Evolutionary conservation across 768 basidiomycete genomes (phyloP), one percentile per base, ranked within the genome.

Genomic region (Suillus paluster): DNA sequence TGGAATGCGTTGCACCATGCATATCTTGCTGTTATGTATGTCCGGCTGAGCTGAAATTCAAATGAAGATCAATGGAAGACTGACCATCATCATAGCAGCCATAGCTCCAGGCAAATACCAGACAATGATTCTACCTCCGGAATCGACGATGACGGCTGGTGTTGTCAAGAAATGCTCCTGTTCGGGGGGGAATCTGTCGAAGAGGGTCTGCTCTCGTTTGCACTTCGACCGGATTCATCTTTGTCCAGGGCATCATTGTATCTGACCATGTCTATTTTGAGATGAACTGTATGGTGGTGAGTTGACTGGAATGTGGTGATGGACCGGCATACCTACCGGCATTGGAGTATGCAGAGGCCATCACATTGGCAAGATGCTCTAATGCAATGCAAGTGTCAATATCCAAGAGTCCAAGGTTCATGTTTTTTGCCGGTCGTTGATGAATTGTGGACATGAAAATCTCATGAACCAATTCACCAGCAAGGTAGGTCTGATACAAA

Each of bases 71-170:
- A n/a, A n/a, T n/a, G 9, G 30, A 25, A 10, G 42, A 21, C 48
- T 3, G 9, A 49, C 48, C 19, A 50, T 50, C 11, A 50, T 50
- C 49, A 50, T 50, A 5, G 5, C 10, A 3, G 49, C 30, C 27
- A 50, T 17, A 19, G 49, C 49, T 17, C 49, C 49, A 19, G 49
- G 49, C 17, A 50, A 30, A 50, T 50, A 33, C 49, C 49, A 50
- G 27, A 50, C 49, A 30, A 33, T 50, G 9, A 50, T 50, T 50
- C 49, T 50, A 33, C 27, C 2, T 4, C 49, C 5, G 2, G 49
- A 50, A 30, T 50, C 49, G 19, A 50, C 19, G 27, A 33, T 19
- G 19, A 30, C 11, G 3, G 17, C 5, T 30, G 49, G 49, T 9
- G 17, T 33, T 30, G 30, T 33, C 15, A 49, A 27, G 25, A 27